Percentiles rank a stretch among this genome's conserved stretches.
phyloP scores from a whole-genome alignment of 169 alveolate species.

The Plasmodium vivax region DNA sequence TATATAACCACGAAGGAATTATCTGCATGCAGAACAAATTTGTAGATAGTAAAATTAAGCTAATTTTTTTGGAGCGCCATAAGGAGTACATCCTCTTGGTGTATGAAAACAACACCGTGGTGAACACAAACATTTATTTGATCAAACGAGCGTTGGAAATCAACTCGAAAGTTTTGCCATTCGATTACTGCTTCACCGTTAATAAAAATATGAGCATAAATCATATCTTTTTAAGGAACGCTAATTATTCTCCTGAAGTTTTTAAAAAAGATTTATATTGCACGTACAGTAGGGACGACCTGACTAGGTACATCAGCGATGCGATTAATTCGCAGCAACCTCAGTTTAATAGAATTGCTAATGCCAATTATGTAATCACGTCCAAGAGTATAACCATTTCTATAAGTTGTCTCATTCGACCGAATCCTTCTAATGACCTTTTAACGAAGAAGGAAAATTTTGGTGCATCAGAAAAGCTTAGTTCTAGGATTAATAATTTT shows the following conservation, averaged over 20 bases:
- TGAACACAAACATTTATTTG: constrained; percentile 39
- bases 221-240: constrained; percentile 44
- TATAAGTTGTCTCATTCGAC: constrained; percentile 19
- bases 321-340: not conserved
- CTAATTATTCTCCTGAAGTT: constrained; percentile 18
- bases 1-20: constrained; percentile 71
- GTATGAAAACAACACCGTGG: constrained; percentile 50
- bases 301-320: constrained; percentile 1
- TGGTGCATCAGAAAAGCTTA: constrained; percentile 35
- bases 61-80: constrained; percentile 22
- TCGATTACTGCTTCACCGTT: constrained; percentile 34
- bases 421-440: constrained; percentile 1
- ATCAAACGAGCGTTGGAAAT: constrained; percentile 47
- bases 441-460: constrained; percentile 46
- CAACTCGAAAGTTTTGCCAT: constrained; percentile 22
- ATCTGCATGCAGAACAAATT: constrained; percentile 72
- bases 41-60: constrained; percentile 29
- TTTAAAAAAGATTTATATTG: constrained; percentile 37
- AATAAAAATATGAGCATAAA: constrained; percentile 45
- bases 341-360: not conserved
- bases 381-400: constrained; percentile 32
- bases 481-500: constrained; percentile 60
- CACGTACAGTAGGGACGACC: constrained; percentile 23
- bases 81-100: constrained; percentile 37
- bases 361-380: constrained; percentile 41